Percentiles rank a stretch among this genome's conserved stretches.
Evolutionary conservation across 2,329 filamentous ascomycete genomes (phyloP).

Genomic region (Coniochaeta sp.): DNA sequence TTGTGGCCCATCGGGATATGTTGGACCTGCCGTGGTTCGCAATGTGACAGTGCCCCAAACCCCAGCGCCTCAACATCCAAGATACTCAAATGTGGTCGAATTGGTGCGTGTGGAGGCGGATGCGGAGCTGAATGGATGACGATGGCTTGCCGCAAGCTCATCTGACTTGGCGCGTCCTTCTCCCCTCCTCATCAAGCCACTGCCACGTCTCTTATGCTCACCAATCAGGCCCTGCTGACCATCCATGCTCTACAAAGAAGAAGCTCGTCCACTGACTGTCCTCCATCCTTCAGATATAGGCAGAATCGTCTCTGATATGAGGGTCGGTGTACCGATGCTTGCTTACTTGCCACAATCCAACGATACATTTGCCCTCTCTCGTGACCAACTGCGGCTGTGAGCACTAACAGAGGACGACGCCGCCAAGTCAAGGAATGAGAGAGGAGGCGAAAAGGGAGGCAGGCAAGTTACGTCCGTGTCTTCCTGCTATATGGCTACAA

Average conservation of each 20-base stretch:
- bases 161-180: neutral
- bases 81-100: neutral
- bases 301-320: neutral
- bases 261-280: neutral
- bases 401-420: neutral
- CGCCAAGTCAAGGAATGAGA: neutral
- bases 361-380: neutral
- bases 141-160: neutral
- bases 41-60: neutral
- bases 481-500: neutral
- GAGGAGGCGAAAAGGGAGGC: neutral
- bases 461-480: neutral
- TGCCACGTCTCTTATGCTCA: neutral
- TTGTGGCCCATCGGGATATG: neutral
- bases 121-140: neutral
- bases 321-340: neutral
- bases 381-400: neutral
- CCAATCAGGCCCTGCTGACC: neutral
- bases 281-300: neutral
- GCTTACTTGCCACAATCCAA: neutral
- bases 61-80: neutral
- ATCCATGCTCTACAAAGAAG: neutral
- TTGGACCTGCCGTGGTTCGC: neutral
- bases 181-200: neutral
- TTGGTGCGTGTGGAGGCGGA: neutral